Evolutionary conservation across 2,329 filamentous ascomycete species (phyloP).

Genomic region (Byssoonygena ceratinophila): DNA sequence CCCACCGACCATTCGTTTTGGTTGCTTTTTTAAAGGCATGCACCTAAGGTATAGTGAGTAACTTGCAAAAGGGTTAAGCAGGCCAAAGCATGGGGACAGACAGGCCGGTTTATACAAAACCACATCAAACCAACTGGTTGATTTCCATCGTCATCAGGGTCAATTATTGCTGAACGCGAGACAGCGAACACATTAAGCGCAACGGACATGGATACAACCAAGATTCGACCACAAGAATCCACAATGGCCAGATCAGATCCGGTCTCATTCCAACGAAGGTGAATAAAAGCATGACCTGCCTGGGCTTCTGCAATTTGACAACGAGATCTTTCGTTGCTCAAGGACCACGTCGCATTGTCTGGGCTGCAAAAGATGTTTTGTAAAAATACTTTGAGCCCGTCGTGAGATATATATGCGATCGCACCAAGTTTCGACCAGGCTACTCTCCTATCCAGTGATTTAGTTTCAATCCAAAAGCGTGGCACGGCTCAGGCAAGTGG

Average conservation of each 20-base stretch:
- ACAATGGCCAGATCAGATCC: constrained; percentile 73
- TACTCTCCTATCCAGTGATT: constrained; percentile 50
- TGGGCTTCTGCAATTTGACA: constrained; percentile 51
- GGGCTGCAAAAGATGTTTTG: constrained; percentile 60
- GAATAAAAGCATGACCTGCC: constrained; percentile 58
- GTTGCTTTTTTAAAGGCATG: constrained; percentile 48
- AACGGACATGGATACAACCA: constrained; percentile 60
- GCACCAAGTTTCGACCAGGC: constrained; percentile 82
- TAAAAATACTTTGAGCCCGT: constrained; percentile 60
- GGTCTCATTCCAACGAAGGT: constrained; percentile 70
- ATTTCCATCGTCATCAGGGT: constrained; percentile 62
- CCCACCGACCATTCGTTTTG: constrained; percentile 54
- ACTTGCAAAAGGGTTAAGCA: constrained; percentile 27
- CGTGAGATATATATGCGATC: constrained; percentile 67
- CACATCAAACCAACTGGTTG: constrained; percentile 77
- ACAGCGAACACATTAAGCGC: constrained; percentile 62
- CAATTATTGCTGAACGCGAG: constrained; percentile 53
- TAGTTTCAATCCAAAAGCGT: background rate
- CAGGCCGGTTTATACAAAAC: constrained; percentile 53
- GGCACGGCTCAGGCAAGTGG: no score
- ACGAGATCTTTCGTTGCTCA: constrained; percentile 61
- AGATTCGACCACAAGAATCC: constrained; percentile 66
- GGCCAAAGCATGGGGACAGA: constrained; percentile 23
- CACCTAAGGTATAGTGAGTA: constrained; percentile 22
- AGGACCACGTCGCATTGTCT: constrained; percentile 60